Percentiles rank a stretch among this genome's conserved stretches.
Conservation (phyloP, 2,329 filamentous ascomycete species). For the Meredithiella fracta region DNA sequence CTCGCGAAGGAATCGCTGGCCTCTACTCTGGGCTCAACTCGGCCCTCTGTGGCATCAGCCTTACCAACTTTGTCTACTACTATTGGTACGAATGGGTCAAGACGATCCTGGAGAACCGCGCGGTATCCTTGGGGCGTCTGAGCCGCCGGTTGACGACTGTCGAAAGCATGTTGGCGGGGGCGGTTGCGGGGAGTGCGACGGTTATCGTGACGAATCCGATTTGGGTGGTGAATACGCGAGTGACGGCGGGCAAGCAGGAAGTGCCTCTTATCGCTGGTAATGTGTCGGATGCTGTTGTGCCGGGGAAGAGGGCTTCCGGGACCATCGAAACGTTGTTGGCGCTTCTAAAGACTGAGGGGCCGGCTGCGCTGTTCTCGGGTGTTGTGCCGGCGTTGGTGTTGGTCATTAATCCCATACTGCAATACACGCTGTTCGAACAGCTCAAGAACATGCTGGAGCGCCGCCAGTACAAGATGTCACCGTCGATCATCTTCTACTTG, state of each 20-base stretch:
- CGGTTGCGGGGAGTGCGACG: constrained; percentile 81
- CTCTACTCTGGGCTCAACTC: constrained; percentile 89
- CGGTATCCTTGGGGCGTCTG: constrained; percentile 52
- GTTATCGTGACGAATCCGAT: constrained; percentile 96
- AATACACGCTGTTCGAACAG: constrained; percentile 98
- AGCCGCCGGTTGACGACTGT: constrained; percentile 73
- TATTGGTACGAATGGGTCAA: constrained; percentile 99
- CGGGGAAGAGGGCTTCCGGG: constrained; percentile 38
- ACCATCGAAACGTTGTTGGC: constrained; percentile 69
- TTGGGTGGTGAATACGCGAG: constrained; percentile 97
- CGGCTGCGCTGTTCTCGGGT: constrained; percentile 71
- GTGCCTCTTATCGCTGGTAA: constrained; percentile 15
- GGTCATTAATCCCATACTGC: constrained; percentile 94
- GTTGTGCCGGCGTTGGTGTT: constrained; percentile 84
- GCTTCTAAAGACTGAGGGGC: constrained; percentile 70
- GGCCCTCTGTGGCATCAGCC: constrained; percentile 89
- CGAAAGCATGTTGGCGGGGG: constrained; percentile 90
- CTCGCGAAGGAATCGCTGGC: constrained; percentile 75
- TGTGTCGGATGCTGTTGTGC: constrained; percentile 18
- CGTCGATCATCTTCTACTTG: constrained; percentile 74
- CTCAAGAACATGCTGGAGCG: constrained; percentile 81
- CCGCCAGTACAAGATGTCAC: constrained; percentile 50
- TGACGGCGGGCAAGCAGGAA: constrained; percentile 61
- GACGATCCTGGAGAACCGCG: constrained; percentile 66
- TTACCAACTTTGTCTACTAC: constrained; percentile 99